phyloP scores from a whole-genome alignment of 2,329 filamentous ascomycete genomes.

The Hypoxylon sp. region DNA sequence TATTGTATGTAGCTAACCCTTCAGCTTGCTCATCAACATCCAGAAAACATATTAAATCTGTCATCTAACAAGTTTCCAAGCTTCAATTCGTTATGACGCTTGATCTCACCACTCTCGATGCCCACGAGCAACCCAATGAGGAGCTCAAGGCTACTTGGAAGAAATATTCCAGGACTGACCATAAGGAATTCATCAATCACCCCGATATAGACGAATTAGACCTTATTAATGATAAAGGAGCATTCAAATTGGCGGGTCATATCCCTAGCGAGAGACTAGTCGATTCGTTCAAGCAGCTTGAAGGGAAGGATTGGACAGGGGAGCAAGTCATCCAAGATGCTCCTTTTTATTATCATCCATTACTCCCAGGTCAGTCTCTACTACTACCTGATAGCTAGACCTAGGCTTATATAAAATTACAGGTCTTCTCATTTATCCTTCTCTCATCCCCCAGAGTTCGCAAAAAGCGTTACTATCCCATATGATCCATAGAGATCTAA shows the following conservation, averaged over 20 bases:
- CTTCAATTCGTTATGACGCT: constrained; percentile 54
- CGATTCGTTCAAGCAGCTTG: constrained; percentile 55
- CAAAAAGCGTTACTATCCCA: constrained; percentile 76
- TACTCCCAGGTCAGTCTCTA: constrained; percentile 76
- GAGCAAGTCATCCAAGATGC: constrained; percentile 48
- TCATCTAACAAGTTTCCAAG: too few relatives aligned
- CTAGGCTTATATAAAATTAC: too few relatives aligned
- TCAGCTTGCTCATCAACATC: too few relatives aligned
- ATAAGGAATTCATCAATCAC: constrained; percentile 59
- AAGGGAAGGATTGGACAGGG: constrained; percentile 45
- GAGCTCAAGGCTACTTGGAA: constrained; percentile 78
- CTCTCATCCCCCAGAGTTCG: constrained; percentile 72
- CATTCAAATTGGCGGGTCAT: constrained; percentile 56
- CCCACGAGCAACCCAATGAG: constrained; percentile 79
- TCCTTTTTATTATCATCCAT: constrained; percentile 68
- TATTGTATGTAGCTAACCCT: too few relatives aligned
- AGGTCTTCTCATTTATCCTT: constrained; percentile 84
- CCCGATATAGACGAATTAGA: constrained; percentile 65
- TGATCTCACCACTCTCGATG: constrained; percentile 67
- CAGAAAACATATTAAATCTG: too few relatives aligned
- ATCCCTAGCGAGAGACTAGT: constrained; percentile 55
- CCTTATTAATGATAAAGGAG: constrained; percentile 48
- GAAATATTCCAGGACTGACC: constrained; percentile 69
- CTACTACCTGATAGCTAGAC: too few relatives aligned
- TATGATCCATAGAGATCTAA: constrained; percentile 80